phyloP scores from a whole-genome alignment of 192 early-diverging fungal genomes.

The Allomyces macrogynus region DNA sequence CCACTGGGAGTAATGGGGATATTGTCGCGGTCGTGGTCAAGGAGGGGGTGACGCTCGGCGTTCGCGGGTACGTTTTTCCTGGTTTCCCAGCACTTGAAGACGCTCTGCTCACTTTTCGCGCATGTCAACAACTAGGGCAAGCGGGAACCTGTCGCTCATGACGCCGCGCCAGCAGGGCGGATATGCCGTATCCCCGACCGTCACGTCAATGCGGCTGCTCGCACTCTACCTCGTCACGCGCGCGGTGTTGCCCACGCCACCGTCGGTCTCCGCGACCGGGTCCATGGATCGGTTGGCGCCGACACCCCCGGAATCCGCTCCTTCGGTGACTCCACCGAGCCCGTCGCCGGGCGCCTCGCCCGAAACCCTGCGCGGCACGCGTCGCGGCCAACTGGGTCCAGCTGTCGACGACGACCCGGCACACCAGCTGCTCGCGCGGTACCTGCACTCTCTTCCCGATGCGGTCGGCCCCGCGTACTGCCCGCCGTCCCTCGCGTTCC shows the following conservation, averaged over 20 bases:
- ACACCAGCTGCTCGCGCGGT: not conserved
- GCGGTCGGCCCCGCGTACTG: not conserved
- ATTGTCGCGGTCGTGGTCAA: not conserved
- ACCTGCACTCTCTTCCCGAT: not conserved
- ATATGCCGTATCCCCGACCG: not conserved
- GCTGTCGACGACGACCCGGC: too few relatives aligned
- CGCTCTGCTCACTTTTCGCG: not conserved
- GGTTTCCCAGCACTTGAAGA: too few relatives aligned
- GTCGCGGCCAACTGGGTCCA: too few relatives aligned
- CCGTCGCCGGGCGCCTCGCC: too few relatives aligned
- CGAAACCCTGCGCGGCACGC: too few relatives aligned
- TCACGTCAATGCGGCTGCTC: not conserved
- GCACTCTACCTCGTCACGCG: not conserved
- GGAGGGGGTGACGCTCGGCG: not conserved
- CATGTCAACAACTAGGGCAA: not conserved
- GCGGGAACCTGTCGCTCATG: not conserved
- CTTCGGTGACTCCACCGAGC: too few relatives aligned
- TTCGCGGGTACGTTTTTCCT: not conserved
- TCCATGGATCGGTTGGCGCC: too few relatives aligned
- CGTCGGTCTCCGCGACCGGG: too few relatives aligned
- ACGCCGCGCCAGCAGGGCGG: not conserved
- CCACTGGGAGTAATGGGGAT: too few relatives aligned
- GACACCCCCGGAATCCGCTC: too few relatives aligned
- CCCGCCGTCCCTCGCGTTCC: not conserved
- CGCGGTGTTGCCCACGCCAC: too few relatives aligned